Percentiles rank a stretch among this genome's conserved stretches.
These are phyloP conservation scores for Smithsoniella earleae DNA, from an alignment of 163 green algal species.

Conservation along the genomic window DNA sequence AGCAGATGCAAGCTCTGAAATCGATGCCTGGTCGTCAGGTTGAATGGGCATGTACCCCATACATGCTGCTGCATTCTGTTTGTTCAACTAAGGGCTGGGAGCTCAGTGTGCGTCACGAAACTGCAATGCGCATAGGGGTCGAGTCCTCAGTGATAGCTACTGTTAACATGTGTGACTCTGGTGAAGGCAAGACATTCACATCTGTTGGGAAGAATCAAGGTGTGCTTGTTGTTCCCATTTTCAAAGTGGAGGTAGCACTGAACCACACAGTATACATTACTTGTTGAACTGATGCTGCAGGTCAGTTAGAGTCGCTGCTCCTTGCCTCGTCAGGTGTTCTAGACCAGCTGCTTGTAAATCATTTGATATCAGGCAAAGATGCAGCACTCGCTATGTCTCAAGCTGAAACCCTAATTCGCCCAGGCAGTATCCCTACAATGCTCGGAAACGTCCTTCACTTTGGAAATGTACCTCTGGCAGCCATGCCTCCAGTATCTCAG, in stretches of 20 bases:
- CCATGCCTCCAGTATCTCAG: background rate
- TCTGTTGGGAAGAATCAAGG: constrained; percentile 5
- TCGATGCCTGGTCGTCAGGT: background rate
- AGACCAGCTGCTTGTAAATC: background rate
- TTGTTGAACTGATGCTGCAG: too few relatives aligned
- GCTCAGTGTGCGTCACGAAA: background rate
- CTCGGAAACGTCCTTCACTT: constrained; percentile 13
- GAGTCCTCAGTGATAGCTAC: constrained; percentile 1
- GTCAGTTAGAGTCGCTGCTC: constrained; percentile 3
- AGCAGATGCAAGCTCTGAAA: background rate
- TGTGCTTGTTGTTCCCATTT: background rate
- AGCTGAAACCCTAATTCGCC: background rate
- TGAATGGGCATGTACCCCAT: constrained; percentile 9
- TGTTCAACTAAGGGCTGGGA: constrained; percentile 6
- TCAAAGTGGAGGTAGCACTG: too few relatives aligned
- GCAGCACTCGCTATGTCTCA: background rate
- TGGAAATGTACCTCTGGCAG: background rate
- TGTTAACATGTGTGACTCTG: background rate
- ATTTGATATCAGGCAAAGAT: constrained; percentile 28
- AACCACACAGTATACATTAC: too few relatives aligned
- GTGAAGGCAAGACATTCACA: constrained; percentile 17
- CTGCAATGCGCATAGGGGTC: background rate
- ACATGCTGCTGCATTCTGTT: constrained; percentile 21
- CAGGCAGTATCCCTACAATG: background rate
- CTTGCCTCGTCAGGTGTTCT: background rate